phyloP scores from a whole-genome alignment of 1,139 yeast genomes.

The Nakaseomyces bracarensis region DNA sequence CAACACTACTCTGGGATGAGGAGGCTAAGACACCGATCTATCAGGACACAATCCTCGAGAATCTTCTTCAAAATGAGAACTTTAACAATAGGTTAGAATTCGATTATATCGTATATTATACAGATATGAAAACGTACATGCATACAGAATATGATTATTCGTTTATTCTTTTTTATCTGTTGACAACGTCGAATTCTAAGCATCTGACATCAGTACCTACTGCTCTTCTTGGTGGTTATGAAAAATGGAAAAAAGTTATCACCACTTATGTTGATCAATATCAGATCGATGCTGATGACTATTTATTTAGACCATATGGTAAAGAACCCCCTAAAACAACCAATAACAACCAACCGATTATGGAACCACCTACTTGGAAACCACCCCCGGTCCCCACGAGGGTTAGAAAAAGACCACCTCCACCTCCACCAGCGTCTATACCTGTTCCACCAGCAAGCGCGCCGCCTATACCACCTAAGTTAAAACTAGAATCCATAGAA shows the following conservation, averaged over 20 bases:
- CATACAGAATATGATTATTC: constrained; percentile 31
- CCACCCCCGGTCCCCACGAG: constrained; percentile 24
- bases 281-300: constrained; percentile 16
- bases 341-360: constrained; percentile 8
- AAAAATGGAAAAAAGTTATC: constrained; percentile 30
- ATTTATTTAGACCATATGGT: constrained; percentile 20
- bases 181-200: constrained; percentile 18
- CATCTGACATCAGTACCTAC: constrained; percentile 23
- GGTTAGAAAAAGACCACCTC: constrained; percentile 26
- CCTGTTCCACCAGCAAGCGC: constrained; percentile 15
- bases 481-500: constrained; percentile 8
- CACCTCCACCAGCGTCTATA: constrained; percentile 22
- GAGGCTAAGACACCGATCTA: constrained; percentile 25
- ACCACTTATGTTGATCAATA: constrained; percentile 18
- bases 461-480: constrained; percentile 18
- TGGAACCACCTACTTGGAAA: constrained; percentile 17
- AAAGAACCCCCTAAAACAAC: constrained; percentile 9
- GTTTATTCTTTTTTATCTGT: constrained; percentile 25
- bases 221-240: constrained; percentile 29
- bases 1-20: constrained; percentile 34
- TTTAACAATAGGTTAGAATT: constrained; percentile 43
- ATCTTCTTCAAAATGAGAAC: constrained; percentile 30
- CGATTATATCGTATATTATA: constrained; percentile 49
- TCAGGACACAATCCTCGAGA: constrained; percentile 38
- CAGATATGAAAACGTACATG: constrained; percentile 34